Percentiles rank a stretch among this genome's conserved stretches.
Conservation (phyloP, 2,329 filamentous ascomycete genomes). For the Tolypocladium ophioglossoides region DNA sequence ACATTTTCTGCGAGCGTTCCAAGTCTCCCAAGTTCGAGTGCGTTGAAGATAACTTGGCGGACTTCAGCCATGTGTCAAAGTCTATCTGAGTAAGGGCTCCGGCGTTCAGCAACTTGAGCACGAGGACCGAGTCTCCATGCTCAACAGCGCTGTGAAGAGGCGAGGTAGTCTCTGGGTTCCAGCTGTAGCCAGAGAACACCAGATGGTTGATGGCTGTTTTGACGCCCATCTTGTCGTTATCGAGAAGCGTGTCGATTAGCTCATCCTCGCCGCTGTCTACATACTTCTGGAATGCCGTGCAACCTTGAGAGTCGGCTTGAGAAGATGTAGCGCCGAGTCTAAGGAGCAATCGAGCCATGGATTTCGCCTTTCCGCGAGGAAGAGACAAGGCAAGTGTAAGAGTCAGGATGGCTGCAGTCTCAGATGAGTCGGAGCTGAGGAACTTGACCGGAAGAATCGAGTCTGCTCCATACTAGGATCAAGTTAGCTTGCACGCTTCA, state of each 20-base stretch:
- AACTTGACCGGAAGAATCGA: conserved; percentile 65
- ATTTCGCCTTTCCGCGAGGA: conserved; percentile 49
- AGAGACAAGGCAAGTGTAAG: conserved; percentile 58
- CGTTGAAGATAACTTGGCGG: conserved; percentile 34
- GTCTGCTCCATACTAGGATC: conserved; percentile 63
- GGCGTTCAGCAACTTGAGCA: conserved; percentile 48
- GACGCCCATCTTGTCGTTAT: conserved; percentile 49
- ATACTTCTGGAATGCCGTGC: conserved; percentile 57
- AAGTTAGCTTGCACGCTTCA: not conserved
- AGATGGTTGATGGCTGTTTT: conserved; percentile 59
- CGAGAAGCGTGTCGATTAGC: conserved; percentile 37
- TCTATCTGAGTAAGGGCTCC: conserved; percentile 51
- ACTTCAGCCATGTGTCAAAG: conserved; percentile 54
- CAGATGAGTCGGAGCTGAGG: conserved; percentile 33
- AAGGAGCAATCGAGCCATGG: conserved; percentile 56
- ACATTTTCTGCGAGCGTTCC: conserved; percentile 39
- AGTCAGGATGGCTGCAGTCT: conserved; percentile 54
- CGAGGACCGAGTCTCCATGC: conserved; percentile 39
- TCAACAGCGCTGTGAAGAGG: conserved; percentile 51
- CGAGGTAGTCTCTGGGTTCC: conserved; percentile 25
- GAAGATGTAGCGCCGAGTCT: conserved; percentile 61
- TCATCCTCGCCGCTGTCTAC: conserved; percentile 38
- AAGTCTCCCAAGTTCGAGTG: conserved; percentile 23
- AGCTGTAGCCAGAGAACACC: conserved; percentile 25
- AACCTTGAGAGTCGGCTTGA: conserved; percentile 56